Evolutionary conservation across 2,329 filamentous ascomycete genomes (phyloP).

Genomic region (Penicillium sp.): DNA sequence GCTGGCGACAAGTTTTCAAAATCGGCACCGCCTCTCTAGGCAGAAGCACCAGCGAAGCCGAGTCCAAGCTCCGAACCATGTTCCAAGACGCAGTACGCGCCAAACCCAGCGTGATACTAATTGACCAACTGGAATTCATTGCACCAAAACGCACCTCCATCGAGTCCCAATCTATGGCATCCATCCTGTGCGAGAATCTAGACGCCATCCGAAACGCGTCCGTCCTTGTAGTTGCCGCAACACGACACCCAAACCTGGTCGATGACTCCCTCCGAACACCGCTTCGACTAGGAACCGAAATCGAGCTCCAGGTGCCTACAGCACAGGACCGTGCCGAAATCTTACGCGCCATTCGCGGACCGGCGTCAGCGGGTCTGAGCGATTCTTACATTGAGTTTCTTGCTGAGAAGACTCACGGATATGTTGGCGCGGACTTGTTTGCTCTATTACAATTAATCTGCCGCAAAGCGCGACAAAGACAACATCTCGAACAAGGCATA

Average conservation of each 20-base stretch:
- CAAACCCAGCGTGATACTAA: constrained; percentile 76
- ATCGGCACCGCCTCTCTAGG: constrained; percentile 39
- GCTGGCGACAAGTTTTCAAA: constrained; percentile 71
- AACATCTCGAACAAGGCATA: constrained; percentile 21
- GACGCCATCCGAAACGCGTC: constrained; percentile 50
- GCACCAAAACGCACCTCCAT: constrained; percentile 62
- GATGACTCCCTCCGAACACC: constrained; percentile 69
- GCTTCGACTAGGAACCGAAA: constrained; percentile 67
- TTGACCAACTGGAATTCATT: constrained; percentile 76
- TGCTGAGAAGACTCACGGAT: constrained; percentile 81
- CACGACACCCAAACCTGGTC: constrained; percentile 73
- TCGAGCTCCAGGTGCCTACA: constrained; percentile 79
- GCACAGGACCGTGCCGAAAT: constrained; percentile 73
- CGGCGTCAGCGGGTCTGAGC: constrained; percentile 52
- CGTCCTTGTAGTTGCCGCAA: constrained; percentile 76
- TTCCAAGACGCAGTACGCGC: constrained; percentile 71
- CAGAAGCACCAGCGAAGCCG: constrained; percentile 46
- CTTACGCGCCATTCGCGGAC: constrained; percentile 61
- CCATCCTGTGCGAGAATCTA: constrained; percentile 46
- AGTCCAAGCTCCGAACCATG: constrained; percentile 64
- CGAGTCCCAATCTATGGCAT: constrained; percentile 42
- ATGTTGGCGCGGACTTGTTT: constrained; percentile 77
- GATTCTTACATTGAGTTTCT: constrained; percentile 63
- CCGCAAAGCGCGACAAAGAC: constrained; percentile 43
- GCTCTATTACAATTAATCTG: constrained; percentile 63